phyloP scores from a whole-genome alignment of 2,329 filamentous ascomycete species.

The Coleophoma cylindrospora region DNA sequence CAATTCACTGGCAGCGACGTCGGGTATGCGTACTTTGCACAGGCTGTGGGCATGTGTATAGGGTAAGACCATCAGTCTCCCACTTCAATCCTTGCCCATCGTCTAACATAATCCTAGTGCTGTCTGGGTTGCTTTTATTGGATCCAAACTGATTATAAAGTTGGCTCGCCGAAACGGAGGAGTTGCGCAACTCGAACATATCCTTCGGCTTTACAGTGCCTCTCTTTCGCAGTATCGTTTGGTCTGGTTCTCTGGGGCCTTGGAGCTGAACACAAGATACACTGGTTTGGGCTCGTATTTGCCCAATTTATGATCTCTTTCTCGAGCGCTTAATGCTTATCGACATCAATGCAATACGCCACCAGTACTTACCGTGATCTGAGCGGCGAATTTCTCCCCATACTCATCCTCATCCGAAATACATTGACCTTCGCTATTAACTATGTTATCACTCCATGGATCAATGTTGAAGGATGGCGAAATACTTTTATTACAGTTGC shows the following conservation, averaged over 20 bases:
- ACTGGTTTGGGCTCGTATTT: slow-evolving; percentile 39
- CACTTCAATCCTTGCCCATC: not conserved
- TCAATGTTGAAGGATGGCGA: slow-evolving; percentile 31
- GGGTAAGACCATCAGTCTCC: slow-evolving; percentile 14
- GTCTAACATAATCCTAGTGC: slow-evolving; percentile 1
- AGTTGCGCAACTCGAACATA: slow-evolving; percentile 24
- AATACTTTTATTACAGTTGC: slow-evolving; percentile 37
- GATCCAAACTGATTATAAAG: slow-evolving; percentile 12
- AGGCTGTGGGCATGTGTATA: slow-evolving; percentile 20
- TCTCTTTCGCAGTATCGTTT: slow-evolving; percentile 35
- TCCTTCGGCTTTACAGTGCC: slow-evolving; percentile 24
- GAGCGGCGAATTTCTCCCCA: slow-evolving; percentile 39
- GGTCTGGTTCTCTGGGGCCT: slow-evolving; percentile 43
- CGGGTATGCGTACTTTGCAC: slow-evolving; percentile 24
- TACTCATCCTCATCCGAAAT: slow-evolving; percentile 40
- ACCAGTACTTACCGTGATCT: slow-evolving; percentile 43
- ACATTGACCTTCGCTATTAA: slow-evolving; percentile 42
- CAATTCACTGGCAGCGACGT: slow-evolving; percentile 24
- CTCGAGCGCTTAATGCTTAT: slow-evolving; percentile 30
- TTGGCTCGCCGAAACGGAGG: slow-evolving; percentile 34
- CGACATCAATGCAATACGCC: slow-evolving; percentile 38
- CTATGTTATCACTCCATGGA: slow-evolving; percentile 44
- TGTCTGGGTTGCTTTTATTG: slow-evolving; percentile 12
- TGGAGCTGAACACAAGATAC: slow-evolving; percentile 37
- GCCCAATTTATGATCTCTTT: slow-evolving; percentile 37